Evolutionary conservation across 176 grass and related monocot genomes (phyloP).

Genomic region (Aegilops speltoides): DNA sequence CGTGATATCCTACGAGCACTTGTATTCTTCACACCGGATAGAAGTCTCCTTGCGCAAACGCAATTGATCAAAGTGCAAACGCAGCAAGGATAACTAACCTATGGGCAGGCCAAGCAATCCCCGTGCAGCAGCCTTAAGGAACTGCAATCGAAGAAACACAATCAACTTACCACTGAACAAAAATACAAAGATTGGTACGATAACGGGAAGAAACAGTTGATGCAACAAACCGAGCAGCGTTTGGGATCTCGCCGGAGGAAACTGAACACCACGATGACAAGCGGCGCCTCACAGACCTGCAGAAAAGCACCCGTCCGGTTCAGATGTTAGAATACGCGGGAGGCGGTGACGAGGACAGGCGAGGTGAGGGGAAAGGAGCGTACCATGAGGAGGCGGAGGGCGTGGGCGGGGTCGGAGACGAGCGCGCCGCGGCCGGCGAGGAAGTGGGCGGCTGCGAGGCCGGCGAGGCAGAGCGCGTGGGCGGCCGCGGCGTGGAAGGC

Average conservation of each 20-base stretch:
- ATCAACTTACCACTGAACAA: conserved; percentile 2
- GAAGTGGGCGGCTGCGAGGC: conserved; percentile 37
- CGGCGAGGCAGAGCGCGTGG: conserved; percentile 52
- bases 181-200: background rate
- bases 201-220: background rate
- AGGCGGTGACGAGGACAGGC: no score
- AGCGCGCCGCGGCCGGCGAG: conserved; percentile 39
- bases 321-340: no score
- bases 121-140: conserved; percentile 45
- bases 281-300: conserved; percentile 64
- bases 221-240: conserved; percentile 50
- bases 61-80: conserved; percentile 11
- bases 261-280: conserved; percentile 73
- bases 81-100: conserved; percentile 37
- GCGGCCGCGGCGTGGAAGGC: conserved; percentile 9
- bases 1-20: background rate
- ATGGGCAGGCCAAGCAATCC: conserved; percentile 66
- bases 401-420: conserved; percentile 46
- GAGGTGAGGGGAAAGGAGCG: no score
- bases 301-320: background rate
- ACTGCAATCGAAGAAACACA: conserved; percentile 48
- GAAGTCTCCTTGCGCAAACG: background rate
- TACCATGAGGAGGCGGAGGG: conserved; percentile 76
- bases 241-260: conserved; percentile 51
- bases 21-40: background rate